These are phyloP conservation scores for Blastomyces gilchristii DNA, from an alignment of 2,329 filamentous ascomycete species.

Conservation along the genomic window DNA sequence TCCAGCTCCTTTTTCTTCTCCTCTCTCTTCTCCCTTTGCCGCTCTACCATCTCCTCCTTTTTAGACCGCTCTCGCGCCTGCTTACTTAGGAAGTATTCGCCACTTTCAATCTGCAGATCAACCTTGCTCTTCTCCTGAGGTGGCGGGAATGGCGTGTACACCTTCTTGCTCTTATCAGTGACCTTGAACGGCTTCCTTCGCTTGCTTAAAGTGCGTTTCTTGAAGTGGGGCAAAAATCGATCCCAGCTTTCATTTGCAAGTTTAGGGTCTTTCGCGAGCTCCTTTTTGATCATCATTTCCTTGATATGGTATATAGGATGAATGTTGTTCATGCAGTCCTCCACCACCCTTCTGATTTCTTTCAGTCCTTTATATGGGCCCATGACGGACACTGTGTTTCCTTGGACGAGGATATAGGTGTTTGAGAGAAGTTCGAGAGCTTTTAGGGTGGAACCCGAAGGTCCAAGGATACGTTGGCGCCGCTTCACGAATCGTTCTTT, in stretches of 20 bases:
- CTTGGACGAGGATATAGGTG: conserved; percentile 91
- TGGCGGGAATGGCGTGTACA: conserved; percentile 94
- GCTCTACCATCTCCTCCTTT: conserved; percentile 69
- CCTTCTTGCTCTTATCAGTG: conserved; percentile 86
- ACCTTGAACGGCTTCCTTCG: conserved; percentile 72
- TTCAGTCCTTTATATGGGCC: conserved; percentile 88
- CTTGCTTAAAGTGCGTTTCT: conserved; percentile 81
- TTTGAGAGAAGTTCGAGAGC: conserved; percentile 83
- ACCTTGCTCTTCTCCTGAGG: conserved; percentile 98
- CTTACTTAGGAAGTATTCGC: conserved; percentile 93
- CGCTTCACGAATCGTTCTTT: conserved; percentile 95
- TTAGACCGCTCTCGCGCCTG: conserved; percentile 77
- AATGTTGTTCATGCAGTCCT: conserved; percentile 95
- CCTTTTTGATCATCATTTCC: conserved; percentile 86
- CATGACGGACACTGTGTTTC: conserved; percentile 89
- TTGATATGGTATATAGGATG: conserved; percentile 91
- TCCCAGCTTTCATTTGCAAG: conserved; percentile 88
- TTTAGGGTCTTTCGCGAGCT: conserved; percentile 79
- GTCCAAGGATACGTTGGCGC: conserved; percentile 82
- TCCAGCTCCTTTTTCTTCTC: conserved; percentile 78
- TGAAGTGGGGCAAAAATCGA: conserved; percentile 92
- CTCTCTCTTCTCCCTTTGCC: conserved; percentile 76
- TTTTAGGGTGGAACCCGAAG: conserved; percentile 84
- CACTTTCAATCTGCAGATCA: conserved; percentile 92
- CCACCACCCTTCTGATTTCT: conserved; percentile 76